phyloP scores from a whole-genome alignment of 352 stramenopile genomes.

The Globisporangium okanoganense region DNA sequence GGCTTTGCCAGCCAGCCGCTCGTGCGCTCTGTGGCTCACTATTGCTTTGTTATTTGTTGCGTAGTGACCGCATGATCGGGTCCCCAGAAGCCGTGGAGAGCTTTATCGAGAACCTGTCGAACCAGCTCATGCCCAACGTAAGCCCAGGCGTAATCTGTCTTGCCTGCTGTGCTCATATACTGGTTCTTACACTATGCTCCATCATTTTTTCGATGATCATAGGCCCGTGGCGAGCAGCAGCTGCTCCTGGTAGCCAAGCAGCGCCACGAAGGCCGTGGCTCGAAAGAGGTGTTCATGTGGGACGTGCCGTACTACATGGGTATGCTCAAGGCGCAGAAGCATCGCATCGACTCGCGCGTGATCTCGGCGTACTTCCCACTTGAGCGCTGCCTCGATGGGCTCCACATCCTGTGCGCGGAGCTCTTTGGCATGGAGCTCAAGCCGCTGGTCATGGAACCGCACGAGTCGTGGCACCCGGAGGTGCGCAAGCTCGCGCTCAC shows the following conservation, averaged over 20 bases:
- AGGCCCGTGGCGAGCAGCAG: slow-evolving; percentile 56
- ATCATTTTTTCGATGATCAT: not conserved
- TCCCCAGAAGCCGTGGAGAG: slow-evolving; percentile 55
- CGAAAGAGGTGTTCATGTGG: slow-evolving; percentile 86
- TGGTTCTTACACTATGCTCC: no score
- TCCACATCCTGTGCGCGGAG: slow-evolving; percentile 82
- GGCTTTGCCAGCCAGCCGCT: not conserved
- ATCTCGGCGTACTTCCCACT: slow-evolving; percentile 90
- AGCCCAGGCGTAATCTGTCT: no score
- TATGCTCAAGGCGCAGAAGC: slow-evolving; percentile 71
- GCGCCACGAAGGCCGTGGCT: slow-evolving; percentile 39
- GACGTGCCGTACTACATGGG: slow-evolving; percentile 94
- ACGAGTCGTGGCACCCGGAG: slow-evolving; percentile 89
- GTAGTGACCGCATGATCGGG: slow-evolving; percentile 84
- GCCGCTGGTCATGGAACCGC: slow-evolving; percentile 61
- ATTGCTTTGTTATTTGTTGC: slow-evolving; percentile 5
- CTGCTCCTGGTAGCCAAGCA: slow-evolving; percentile 63
- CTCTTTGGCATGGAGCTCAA: slow-evolving; percentile 91
- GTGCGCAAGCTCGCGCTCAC: slow-evolving; percentile 90
- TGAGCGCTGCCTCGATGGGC: slow-evolving; percentile 87
- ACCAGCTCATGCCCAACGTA: slow-evolving; percentile 73
- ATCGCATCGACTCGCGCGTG: slow-evolving; percentile 75
- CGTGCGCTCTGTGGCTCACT: not conserved
- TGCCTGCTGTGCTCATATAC: no score
- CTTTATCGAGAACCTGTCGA: slow-evolving; percentile 64